Conservation (phyloP, 257 asterid genomes). For the Capsicum chinense region DNA sequence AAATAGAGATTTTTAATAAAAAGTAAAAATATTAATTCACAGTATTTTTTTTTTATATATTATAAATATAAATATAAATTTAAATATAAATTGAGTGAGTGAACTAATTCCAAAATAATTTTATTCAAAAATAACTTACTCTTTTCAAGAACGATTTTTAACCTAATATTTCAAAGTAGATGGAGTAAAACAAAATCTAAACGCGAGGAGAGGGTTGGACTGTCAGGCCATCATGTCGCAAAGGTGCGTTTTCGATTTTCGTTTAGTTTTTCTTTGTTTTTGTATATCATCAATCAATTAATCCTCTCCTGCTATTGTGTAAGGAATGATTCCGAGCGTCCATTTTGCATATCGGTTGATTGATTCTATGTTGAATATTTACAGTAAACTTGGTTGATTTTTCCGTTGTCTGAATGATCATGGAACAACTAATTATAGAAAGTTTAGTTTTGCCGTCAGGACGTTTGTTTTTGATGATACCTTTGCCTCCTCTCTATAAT, state of each 20-base stretch:
- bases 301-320: neutral
- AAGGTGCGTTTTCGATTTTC: neutral
- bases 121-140: no score
- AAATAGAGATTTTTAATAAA: no score
- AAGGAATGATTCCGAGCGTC: neutral
- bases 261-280: neutral
- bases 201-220: constrained; percentile 8
- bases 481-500: no score
- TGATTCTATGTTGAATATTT: neutral
- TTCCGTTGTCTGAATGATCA: neutral
- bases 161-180: neutral
- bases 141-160: neutral
- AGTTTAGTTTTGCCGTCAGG: neutral
- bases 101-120: no score
- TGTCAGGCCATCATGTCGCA: neutral
- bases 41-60: no score
- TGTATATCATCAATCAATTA: neutral
- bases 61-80: no score
- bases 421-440: constrained; percentile 4
- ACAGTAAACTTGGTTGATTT: neutral
- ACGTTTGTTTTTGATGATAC: no score
- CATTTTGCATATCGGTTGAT: neutral
- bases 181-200: neutral
- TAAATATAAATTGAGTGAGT: no score
- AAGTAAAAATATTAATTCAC: no score